Evolutionary conservation across 805 yeast species (phyloP).

Genomic region (Cyberlindnera veronae): DNA sequence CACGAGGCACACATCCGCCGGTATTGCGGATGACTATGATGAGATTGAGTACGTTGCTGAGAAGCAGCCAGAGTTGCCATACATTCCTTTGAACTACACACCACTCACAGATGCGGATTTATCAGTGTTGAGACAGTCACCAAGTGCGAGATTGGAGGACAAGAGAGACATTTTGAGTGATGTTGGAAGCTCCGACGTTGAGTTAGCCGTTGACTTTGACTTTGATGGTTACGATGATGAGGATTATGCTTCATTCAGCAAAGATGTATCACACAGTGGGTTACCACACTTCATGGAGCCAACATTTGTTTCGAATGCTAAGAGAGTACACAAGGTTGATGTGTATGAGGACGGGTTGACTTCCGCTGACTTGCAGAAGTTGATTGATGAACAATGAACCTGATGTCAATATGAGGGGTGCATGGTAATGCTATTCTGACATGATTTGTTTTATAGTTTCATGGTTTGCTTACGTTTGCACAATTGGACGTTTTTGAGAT

Average conservation of each 20-base stretch:
- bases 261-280: background rate
- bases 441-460: too few relatives aligned
- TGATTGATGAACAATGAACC: constrained; percentile 20
- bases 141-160: constrained; percentile 19
- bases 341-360: constrained; percentile 22
- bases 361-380: constrained; percentile 19
- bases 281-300: constrained; percentile 27
- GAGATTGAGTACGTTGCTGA: constrained; percentile 50
- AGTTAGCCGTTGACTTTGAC: constrained; percentile 24
- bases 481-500: too few relatives aligned
- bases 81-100: constrained; percentile 44
- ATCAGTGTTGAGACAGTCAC: constrained; percentile 25
- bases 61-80: constrained; percentile 35
- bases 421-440: too few relatives aligned
- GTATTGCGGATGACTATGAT: constrained; percentile 28
- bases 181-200: constrained; percentile 16
- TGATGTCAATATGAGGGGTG: too few relatives aligned
- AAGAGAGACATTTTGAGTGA: constrained; percentile 7
- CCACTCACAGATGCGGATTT: constrained; percentile 35
- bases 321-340: constrained; percentile 9
- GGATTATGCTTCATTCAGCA: constrained; percentile 9
- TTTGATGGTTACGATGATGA: constrained; percentile 29
- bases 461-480: too few relatives aligned
- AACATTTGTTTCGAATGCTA: constrained; percentile 25
- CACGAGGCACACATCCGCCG: background rate